Conservation (phyloP, 768 basidiomycete genomes). For the Trametes cinnabarina region DNA sequence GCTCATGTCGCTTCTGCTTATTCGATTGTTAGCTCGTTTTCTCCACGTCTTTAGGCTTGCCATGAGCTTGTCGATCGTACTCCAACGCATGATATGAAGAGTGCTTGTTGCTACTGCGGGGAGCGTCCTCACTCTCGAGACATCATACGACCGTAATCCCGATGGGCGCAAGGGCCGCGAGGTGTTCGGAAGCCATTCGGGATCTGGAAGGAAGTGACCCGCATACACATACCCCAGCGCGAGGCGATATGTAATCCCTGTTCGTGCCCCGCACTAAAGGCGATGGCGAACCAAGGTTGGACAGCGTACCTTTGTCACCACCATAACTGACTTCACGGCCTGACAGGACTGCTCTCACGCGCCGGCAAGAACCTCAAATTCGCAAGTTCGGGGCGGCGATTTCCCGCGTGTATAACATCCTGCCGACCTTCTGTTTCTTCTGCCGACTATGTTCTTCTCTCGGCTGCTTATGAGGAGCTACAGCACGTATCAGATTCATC, state of each 20-base stretch:
- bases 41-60: too few species aligned
- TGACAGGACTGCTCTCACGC: not conserved
- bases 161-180: conserved; percentile 34
- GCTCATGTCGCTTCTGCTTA: too few species aligned
- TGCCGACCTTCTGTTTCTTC: conserved; percentile 63
- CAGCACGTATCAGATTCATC: conserved; percentile 54
- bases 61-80: too few species aligned
- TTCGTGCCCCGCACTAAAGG: conserved; percentile 75
- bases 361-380: conserved; percentile 72
- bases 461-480: conserved; percentile 56
- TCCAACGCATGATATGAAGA: too few species aligned
- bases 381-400: conserved; percentile 41
- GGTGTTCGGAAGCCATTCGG: conserved; percentile 32
- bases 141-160: too few species aligned
- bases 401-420: conserved; percentile 65
- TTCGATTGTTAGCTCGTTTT: too few species aligned
- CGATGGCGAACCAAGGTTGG: conserved; percentile 80
- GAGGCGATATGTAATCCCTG: conserved; percentile 70
- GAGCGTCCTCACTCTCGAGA: too few species aligned
- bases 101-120: too few species aligned
- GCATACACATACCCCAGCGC: conserved; percentile 54
- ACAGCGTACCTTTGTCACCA: not conserved
- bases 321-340: not conserved
- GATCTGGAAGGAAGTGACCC: conserved; percentile 65
- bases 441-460: conserved; percentile 61